phyloP scores from a whole-genome alignment of 768 basidiomycete species.

The Hortiboletus flavorubellus region DNA sequence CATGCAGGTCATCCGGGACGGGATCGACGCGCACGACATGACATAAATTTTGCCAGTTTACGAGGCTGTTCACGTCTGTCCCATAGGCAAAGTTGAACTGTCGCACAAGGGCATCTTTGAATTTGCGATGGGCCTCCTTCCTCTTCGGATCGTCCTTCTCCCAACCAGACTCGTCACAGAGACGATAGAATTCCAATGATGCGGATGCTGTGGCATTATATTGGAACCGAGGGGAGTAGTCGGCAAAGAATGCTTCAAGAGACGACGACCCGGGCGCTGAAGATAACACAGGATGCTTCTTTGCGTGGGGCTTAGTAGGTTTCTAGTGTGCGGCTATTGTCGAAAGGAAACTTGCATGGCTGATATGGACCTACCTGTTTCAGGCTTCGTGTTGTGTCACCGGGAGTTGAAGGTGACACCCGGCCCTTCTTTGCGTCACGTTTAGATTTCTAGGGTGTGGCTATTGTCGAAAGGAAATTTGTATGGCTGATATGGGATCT shows the following conservation, averaged over 20 bases:
- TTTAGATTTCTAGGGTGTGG: not conserved
- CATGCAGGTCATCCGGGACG: not conserved
- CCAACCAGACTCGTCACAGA: not conserved
- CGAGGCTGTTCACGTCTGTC: not conserved
- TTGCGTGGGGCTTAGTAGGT: not conserved
- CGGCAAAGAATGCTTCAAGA: not conserved
- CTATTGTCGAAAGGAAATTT: not conserved
- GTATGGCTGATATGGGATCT: not conserved
- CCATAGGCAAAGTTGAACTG: not conserved
- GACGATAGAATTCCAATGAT: not conserved
- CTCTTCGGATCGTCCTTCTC: not conserved
- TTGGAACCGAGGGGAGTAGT: not conserved
- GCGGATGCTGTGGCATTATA: not conserved
- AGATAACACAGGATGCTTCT: not conserved
- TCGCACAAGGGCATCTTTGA: not conserved
- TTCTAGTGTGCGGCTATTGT: not conserved
- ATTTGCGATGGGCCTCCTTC: not conserved
- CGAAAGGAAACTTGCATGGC: too few relatives aligned
- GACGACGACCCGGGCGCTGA: not conserved
- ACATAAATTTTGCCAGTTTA: not conserved
- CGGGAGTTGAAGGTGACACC: not conserved
- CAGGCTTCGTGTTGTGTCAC: too few relatives aligned
- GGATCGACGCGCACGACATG: not conserved
- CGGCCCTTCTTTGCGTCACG: not conserved
- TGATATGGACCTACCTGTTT: not conserved